Conservation (phyloP, 352 stramenopile species). For the Globisporangium heterothallicum region DNA sequence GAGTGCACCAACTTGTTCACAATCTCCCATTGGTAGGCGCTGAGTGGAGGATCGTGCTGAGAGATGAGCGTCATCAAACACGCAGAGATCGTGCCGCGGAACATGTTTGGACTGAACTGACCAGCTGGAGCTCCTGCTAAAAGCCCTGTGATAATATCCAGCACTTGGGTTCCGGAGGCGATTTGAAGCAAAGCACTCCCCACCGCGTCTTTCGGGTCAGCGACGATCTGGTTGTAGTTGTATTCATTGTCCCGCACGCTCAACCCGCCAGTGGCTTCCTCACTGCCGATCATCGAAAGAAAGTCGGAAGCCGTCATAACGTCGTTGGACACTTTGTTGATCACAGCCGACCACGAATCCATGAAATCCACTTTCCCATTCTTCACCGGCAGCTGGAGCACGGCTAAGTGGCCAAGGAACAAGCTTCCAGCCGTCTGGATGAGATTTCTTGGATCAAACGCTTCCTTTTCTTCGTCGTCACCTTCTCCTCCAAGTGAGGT, state of each 20-base stretch:
- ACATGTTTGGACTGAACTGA: constrained; percentile 69
- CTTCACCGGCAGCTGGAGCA: constrained; percentile 42
- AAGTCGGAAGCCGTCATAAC: constrained; percentile 56
- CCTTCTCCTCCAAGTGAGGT: constrained; percentile 21
- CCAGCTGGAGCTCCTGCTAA: constrained; percentile 42
- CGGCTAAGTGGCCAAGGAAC: constrained; percentile 49
- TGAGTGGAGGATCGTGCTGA: constrained; percentile 21
- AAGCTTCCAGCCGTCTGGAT: constrained; percentile 46
- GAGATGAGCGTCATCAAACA: constrained; percentile 43
- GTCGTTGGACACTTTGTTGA: constrained; percentile 58
- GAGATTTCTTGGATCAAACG: constrained; percentile 24
- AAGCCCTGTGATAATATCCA: constrained; percentile 61
- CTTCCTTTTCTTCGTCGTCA: constrained; percentile 21
- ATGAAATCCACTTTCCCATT: constrained; percentile 64
- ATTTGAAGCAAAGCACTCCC: constrained; percentile 38
- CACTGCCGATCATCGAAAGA: constrained; percentile 41
- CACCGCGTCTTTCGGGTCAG: constrained; percentile 36
- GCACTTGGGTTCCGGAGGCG: constrained; percentile 53
- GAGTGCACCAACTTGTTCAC: constrained; percentile 49
- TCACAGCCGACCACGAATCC: constrained; percentile 61
- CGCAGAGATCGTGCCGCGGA: constrained; percentile 44
- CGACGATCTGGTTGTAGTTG: constrained; percentile 62
- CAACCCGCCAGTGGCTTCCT: constrained; percentile 30
- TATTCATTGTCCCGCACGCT: constrained; percentile 42
- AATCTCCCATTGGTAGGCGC: constrained; percentile 45